Conservation (phyloP, 2,329 filamentous ascomycete species). For the Chrysoporthe puriensis region DNA sequence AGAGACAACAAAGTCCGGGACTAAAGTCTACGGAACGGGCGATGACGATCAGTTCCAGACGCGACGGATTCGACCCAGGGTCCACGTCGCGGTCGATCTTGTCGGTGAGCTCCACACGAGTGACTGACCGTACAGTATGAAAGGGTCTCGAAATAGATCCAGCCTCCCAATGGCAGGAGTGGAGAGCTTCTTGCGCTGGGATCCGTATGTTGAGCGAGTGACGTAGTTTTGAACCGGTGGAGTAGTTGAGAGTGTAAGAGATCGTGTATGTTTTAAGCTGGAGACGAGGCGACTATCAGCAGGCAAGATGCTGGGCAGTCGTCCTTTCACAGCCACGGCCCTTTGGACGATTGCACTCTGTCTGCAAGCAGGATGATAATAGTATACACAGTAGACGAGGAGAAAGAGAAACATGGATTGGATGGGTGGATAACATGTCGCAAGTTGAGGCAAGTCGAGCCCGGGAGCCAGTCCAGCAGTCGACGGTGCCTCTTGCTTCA, state of each 20-base stretch:
- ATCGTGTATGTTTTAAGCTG: neutral
- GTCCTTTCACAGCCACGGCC: neutral
- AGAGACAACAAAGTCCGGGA: neutral
- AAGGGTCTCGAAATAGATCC: slow-evolving; percentile 1
- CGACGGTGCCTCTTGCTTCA: neutral
- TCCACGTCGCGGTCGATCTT: neutral
- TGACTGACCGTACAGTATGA: neutral
- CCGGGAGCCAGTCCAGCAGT: neutral
- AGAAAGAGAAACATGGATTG: neutral
- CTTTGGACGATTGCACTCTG: neutral
- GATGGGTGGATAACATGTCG: neutral
- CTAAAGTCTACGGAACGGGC: neutral
- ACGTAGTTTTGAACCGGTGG: neutral
- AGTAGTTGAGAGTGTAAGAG: neutral
- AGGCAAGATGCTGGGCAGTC: neutral
- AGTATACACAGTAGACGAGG: neutral
- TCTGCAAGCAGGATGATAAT: neutral
- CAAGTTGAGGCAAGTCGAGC: slow-evolving; percentile 7
- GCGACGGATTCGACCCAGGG: slow-evolving; percentile 6
- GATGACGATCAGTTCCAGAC: slow-evolving; percentile 6
- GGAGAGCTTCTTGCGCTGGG: neutral
- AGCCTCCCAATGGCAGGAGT: neutral
- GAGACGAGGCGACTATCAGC: neutral
- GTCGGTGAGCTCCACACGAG: neutral
- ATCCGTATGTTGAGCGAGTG: neutral